Evolutionary conservation across 352 stramenopile genomes (phyloP), one percentile per base, ranked within the genome.

Genomic region (Phytophthora sp.): DNA sequence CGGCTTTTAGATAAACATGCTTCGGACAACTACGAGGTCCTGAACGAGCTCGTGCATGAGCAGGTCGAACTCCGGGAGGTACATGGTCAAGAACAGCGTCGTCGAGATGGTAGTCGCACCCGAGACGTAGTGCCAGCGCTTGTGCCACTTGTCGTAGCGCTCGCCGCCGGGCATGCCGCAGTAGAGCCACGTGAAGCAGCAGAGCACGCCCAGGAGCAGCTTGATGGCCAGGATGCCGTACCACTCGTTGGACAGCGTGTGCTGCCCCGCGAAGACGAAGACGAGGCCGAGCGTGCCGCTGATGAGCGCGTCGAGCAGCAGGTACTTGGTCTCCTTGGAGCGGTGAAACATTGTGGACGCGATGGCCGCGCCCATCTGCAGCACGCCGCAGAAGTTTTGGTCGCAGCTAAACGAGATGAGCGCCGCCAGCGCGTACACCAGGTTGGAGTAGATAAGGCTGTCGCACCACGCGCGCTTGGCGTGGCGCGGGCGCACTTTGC

Each of bases 121-220:
- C 43, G 85, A 94, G 53, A 89, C 79, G 72, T 91, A 94, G 69
- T 94, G 85, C 85, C 85, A 94, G 37, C 76, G 78, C 52, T 85
- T 74, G 75, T 94, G 85, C 85, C 85, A 94, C 53, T 77, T 77
- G 17, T 94, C 85, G 67, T 94, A 94, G 43, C 83, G 82, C 37
- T 69, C 67, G 44, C 80, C 81, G 49, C 85, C 85, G 2, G 85
- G 85, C 43, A 94, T 68, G 1, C 83, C 85, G 54, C 85, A 94
- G 73, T 94, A 94, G 48, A 94, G 67, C 82, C 82, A 92, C 52
- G 83, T 91, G 69, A 94, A 94, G 45, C 60, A 49, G 64, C 83
- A 92, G 26, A 89, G 57, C 41, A 69, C 17, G 15, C 66, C 81
- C 31, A 89, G 74, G 21, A 77, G 50, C 38, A 79, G 26, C 72